Conservation (phyloP, 345 rosid species). For the Linum usitatissimum region DNA sequence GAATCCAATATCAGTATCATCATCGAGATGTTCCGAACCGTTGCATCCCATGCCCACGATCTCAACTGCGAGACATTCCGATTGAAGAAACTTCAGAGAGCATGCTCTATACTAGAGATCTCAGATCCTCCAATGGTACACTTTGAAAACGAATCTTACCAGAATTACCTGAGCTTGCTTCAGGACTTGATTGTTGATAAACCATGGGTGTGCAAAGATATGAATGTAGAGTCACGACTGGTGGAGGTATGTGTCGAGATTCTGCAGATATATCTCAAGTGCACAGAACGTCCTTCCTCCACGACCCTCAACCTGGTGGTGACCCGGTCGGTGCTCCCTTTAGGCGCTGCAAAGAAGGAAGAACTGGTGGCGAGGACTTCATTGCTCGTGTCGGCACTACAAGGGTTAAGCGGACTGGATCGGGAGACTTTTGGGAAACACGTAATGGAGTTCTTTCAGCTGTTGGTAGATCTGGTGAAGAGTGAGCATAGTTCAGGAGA, state of each 20-base stretch:
- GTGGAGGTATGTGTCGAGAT: constrained; percentile 46
- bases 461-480: constrained; percentile 68
- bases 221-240: constrained; percentile 46
- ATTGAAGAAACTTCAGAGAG: constrained; percentile 63
- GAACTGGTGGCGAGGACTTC: constrained; percentile 70
- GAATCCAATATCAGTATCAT: constrained; percentile 34
- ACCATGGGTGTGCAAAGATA: constrained; percentile 33
- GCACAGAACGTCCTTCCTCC: constrained; percentile 21
- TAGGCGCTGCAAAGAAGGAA: constrained; percentile 61
- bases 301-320: constrained; percentile 21
- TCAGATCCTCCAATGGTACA: constrained; percentile 76
- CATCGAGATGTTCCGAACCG: constrained; percentile 42
- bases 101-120: constrained; percentile 57
- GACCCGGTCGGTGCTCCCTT: constrained; percentile 54
- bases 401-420: constrained; percentile 38
- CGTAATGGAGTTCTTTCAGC: constrained; percentile 42
- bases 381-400: constrained; percentile 49
- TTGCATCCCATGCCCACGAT: constrained; percentile 58
- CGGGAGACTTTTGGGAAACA: constrained; percentile 45
- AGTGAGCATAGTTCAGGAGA: constrained; percentile 82
- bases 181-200: constrained; percentile 35
- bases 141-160: constrained; percentile 79
- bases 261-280: constrained; percentile 51
- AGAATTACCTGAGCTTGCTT: constrained; percentile 55
- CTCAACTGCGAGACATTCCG: constrained; percentile 40